Percentiles rank a stretch among this genome's conserved stretches.
Conservation (phyloP, 225 moss, liverwort and hornwort species). For the Ulota crispa region DNA sequence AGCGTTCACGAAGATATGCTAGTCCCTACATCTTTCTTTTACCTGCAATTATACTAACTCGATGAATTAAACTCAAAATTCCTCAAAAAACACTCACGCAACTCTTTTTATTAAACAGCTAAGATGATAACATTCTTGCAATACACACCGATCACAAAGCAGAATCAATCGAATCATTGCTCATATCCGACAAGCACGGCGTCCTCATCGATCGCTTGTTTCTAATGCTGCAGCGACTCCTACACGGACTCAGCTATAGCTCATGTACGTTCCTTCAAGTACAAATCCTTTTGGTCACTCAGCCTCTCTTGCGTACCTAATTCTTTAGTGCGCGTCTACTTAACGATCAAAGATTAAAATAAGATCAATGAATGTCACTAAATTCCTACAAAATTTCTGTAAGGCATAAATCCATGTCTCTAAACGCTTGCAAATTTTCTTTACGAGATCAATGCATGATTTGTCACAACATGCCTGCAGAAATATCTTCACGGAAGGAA, state of each 20-base stretch:
- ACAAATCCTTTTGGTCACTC: neutral
- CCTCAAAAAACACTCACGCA: neutral
- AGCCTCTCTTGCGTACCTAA: neutral
- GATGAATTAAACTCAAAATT: neutral
- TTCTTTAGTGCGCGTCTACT: neutral
- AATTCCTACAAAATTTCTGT: neutral
- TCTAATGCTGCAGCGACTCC: neutral
- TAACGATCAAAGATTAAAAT: neutral
- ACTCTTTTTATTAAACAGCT: neutral
- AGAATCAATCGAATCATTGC: neutral
- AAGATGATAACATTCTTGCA: neutral
- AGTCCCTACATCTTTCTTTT: neutral
- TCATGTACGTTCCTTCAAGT: neutral
- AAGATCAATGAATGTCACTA: neutral
- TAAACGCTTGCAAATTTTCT: neutral
- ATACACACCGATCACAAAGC: neutral
- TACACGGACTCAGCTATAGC: neutral
- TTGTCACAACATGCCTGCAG: neutral
- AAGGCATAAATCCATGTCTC: neutral
- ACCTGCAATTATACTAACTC: neutral
- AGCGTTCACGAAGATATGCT: neutral
- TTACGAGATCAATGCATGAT: neutral
- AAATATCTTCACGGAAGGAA: neutral
- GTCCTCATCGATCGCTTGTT: neutral
- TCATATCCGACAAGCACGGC: neutral